Conservation (phyloP, 495 filamentous ascomycete species). For the Hypoxylon lienhwacheense region DNA sequence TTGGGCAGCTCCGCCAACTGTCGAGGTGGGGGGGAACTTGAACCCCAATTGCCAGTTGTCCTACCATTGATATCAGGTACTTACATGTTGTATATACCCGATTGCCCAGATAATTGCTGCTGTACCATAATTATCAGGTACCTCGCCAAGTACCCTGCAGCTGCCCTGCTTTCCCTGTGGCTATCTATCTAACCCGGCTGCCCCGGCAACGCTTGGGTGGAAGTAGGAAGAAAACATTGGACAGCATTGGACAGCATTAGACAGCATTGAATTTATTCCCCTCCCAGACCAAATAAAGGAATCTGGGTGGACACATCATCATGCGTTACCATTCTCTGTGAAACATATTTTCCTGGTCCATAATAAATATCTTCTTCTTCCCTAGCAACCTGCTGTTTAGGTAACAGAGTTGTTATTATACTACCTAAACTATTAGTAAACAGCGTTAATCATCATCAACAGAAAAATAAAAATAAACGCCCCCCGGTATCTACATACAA, state of each 20-base stretch:
- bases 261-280: background rate
- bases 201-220: slow-evolving; percentile 32
- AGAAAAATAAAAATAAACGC: too few relatives aligned
- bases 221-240: slow-evolving; percentile 28
- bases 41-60: slow-evolving; percentile 23
- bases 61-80: slow-evolving; percentile 4
- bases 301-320: slow-evolving; percentile 35
- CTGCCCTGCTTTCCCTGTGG: background rate
- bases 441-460: slow-evolving; percentile 23
- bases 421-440: too few relatives aligned
- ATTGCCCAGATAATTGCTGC: background rate
- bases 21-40: slow-evolving; percentile 10
- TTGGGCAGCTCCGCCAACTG: slow-evolving; percentile 13
- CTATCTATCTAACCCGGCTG: slow-evolving; percentile 27
- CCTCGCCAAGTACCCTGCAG: background rate
- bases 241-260: slow-evolving; percentile 17
- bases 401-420: slow-evolving; percentile 16
- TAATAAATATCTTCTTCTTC: slow-evolving; percentile 25
- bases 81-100: background rate
- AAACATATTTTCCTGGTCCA: slow-evolving; percentile 25
- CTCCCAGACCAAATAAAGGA: slow-evolving; percentile 30
- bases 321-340: slow-evolving; percentile 33
- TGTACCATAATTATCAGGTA: too few relatives aligned
- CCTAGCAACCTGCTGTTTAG: slow-evolving; percentile 20
- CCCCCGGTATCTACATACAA: too few relatives aligned